phyloP scores from a whole-genome alignment of 2,329 filamentous ascomycete genomes.

The Microdochium paspali region DNA sequence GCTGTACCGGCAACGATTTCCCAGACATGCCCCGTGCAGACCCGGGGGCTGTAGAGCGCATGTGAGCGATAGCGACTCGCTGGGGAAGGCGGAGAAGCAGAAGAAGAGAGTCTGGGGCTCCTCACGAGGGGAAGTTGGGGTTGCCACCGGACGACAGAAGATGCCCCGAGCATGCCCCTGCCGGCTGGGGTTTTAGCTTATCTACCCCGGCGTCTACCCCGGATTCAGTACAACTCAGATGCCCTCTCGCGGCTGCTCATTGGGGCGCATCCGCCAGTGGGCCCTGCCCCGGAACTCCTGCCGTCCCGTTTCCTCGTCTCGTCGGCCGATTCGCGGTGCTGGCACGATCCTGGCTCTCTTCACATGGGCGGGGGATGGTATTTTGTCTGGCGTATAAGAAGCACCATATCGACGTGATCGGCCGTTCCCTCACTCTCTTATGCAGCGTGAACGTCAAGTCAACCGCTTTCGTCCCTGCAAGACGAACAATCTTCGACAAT shows the following conservation, averaged over 20 bases:
- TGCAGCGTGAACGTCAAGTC: background rate
- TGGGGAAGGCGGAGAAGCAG: background rate
- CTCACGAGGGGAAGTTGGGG: background rate
- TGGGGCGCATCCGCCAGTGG: background rate
- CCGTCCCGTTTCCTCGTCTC: background rate
- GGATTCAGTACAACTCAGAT: background rate
- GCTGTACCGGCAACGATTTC: too few species aligned
- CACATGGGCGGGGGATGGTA: background rate
- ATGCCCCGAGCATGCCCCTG: background rate
- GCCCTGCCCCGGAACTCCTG: background rate
- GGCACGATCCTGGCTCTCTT: background rate
- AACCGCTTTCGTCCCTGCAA: background rate
- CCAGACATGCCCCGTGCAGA: background rate
- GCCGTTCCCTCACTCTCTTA: background rate
- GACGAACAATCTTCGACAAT: slow-evolving; percentile 1
- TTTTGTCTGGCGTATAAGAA: background rate
- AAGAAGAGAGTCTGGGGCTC: background rate
- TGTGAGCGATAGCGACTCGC: background rate
- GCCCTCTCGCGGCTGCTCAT: background rate
- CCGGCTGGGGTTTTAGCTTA: too few species aligned
- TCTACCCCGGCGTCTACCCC: background rate
- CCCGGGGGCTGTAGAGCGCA: background rate
- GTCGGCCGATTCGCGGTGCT: background rate
- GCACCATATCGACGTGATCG: background rate
- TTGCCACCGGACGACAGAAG: background rate